phyloP scores from a whole-genome alignment of 768 basidiomycete species.

The Mycena indigotica region DNA sequence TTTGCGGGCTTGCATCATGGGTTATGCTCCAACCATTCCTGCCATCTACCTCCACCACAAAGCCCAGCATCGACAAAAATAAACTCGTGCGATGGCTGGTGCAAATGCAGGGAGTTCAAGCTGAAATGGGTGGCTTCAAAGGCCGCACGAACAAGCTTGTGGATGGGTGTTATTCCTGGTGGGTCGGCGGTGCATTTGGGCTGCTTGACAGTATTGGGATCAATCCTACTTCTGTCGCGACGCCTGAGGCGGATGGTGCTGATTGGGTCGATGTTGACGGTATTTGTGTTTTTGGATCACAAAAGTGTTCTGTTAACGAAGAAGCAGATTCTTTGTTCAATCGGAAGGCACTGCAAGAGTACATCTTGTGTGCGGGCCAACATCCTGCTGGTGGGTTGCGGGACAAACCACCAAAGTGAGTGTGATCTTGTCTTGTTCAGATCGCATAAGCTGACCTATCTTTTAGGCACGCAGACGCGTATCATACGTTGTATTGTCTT shows the following conservation, averaged over 20 bases:
- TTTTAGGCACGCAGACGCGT: slow-evolving; percentile 81
- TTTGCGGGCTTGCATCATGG: slow-evolving; percentile 88
- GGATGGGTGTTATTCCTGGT: slow-evolving; percentile 99
- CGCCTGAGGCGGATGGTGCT: slow-evolving; percentile 34
- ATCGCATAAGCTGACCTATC: not conserved
- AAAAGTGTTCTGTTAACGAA: not conserved
- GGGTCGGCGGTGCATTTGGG: slow-evolving; percentile 89
- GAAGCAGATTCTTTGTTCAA: slow-evolving; percentile 52
- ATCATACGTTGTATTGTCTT: slow-evolving; percentile 93
- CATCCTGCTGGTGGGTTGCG: slow-evolving; percentile 82
- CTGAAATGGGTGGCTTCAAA: slow-evolving; percentile 89
- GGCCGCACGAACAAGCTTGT: slow-evolving; percentile 98
- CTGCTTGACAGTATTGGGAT: slow-evolving; percentile 67
- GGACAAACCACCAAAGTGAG: slow-evolving; percentile 95
- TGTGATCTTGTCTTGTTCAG: slow-evolving; percentile 24
- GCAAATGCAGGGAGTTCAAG: slow-evolving; percentile 79
- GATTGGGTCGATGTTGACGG: slow-evolving; percentile 77
- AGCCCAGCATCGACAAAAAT: slow-evolving; percentile 55
- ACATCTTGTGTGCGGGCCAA: slow-evolving; percentile 84
- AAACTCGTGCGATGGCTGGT: slow-evolving; percentile 78
- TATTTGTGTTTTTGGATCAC: slow-evolving; percentile 29
- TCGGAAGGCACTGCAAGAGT: slow-evolving; percentile 79
- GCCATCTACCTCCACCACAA: slow-evolving; percentile 23
- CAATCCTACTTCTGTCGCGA: slow-evolving; percentile 35
- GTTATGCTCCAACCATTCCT: slow-evolving; percentile 69